phyloP scores from a whole-genome alignment of 2,329 filamentous ascomycete species.

The Ilyonectria destructans region DNA sequence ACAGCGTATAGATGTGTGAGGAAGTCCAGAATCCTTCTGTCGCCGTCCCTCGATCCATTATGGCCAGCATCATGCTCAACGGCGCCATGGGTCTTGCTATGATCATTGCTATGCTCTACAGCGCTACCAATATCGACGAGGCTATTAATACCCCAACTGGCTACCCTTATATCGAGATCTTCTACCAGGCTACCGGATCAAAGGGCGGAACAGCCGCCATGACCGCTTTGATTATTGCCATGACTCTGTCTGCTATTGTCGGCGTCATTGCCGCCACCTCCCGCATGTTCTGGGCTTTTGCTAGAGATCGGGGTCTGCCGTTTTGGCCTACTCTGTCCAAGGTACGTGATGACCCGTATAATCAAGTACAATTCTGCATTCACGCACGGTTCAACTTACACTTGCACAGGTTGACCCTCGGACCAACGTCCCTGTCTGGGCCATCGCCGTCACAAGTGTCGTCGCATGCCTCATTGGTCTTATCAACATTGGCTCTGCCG shows the following conservation, averaged over 20 bases:
- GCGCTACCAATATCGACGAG: conserved; percentile 42
- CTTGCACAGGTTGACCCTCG: conserved; percentile 36
- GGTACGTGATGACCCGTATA: conserved; percentile 8
- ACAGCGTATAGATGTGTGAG: conserved; percentile 41
- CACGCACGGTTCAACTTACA: background rate
- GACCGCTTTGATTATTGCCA: conserved; percentile 40
- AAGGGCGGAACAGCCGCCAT: conserved; percentile 39
- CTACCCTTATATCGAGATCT: conserved; percentile 45
- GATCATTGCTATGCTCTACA: conserved; percentile 47
- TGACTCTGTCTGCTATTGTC: conserved; percentile 44
- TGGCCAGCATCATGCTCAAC: conserved; percentile 43
- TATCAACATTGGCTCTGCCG: conserved; percentile 43
- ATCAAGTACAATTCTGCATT: too few relatives aligned
- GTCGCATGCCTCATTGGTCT: conserved; percentile 43
- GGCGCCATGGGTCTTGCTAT: conserved; percentile 42
- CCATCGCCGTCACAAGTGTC: conserved; percentile 38
- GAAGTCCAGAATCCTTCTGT: conserved; percentile 44
- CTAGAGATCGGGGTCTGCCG: conserved; percentile 41
- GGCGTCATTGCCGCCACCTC: conserved; percentile 47
- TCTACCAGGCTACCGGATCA: conserved; percentile 45
- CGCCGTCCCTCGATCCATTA: conserved; percentile 43
- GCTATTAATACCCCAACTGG: conserved; percentile 43
- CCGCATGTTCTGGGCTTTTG: conserved; percentile 46
- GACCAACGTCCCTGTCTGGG: conserved; percentile 44
- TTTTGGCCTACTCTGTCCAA: conserved; percentile 40